Conservation (phyloP, 352 stramenopile species). For the Phytophthora macrochlamydospora region DNA sequence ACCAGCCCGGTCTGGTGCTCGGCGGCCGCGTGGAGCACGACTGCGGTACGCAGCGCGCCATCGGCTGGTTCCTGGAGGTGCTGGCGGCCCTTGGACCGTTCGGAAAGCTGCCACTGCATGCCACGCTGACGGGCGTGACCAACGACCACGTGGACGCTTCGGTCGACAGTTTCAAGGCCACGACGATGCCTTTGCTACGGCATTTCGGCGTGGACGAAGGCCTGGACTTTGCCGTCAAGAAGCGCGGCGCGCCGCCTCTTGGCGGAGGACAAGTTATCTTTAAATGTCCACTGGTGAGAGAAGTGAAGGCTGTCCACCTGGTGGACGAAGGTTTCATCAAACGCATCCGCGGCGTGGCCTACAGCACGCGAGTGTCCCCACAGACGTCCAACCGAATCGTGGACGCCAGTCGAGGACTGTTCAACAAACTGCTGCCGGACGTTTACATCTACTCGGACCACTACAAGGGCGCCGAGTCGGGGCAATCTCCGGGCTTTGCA, state of each 20-base stretch:
- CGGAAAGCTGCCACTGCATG: constrained; percentile 94
- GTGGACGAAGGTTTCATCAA: constrained; percentile 98
- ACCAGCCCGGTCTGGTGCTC: constrained; percentile 95
- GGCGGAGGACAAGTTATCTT: constrained; percentile 92
- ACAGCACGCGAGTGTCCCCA: constrained; percentile 97
- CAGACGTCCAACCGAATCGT: constrained; percentile 98
- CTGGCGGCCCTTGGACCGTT: constrained; percentile 97
- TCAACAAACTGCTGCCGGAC: constrained; percentile 98
- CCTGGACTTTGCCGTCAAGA: constrained; percentile 88
- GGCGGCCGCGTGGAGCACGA: constrained; percentile 96
- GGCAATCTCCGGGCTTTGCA: constrained; percentile 91
- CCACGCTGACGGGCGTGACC: constrained; percentile 96
- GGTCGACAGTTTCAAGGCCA: constrained; percentile 95
- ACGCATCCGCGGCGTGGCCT: constrained; percentile 95
- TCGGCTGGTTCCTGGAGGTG: constrained; percentile 99
- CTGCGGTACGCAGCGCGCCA: constrained; percentile 89
- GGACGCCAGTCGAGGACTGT: constrained; percentile 94
- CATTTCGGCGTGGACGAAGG: constrained; percentile 96
- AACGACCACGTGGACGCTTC: constrained; percentile 93
- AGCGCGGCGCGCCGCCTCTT: constrained; percentile 89
- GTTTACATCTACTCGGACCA: constrained; percentile 99
- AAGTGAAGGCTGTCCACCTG: constrained; percentile 95
- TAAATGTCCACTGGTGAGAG: constrained; percentile 93
- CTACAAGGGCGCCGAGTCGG: constrained; percentile 92
- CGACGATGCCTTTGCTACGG: constrained; percentile 94